Base-by-base conservation (phyloP, 2,329 filamentous ascomycete species). In the Bipolaris cookei region DNA sequence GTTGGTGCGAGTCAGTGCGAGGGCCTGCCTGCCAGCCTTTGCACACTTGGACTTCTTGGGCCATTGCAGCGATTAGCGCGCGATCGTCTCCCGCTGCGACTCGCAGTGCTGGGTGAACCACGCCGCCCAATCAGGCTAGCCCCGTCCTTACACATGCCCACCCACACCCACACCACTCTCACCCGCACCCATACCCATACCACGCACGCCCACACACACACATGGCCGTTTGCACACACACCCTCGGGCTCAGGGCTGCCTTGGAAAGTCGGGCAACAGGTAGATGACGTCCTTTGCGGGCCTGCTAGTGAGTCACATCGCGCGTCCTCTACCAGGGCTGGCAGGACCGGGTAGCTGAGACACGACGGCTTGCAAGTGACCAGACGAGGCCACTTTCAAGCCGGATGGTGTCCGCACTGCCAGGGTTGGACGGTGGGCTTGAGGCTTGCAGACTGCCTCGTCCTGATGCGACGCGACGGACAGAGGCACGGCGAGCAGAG, bases 231-330 rank as follows among this genome's bases (percentile, higher is more conserved):
- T 28, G 25, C 38, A 16, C 51, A 41, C 42, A 54, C 51, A 25
- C 49, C 16, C 49, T n/a, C n/a, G 4, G n/a, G 23, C 16, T 21
- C 39, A 23, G 34, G 20, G 38, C n/a, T 44, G 49, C 54, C 54
- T 41, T 30, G 42, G 42, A 59, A 50, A 34, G 20, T 16, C 48
- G 10, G 25, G 25, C 25, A 28, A 34, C 4, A 39, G 37, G 38
- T 48, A 44, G 28, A 58, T 49, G 54, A 54, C 51, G 42, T 35
- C 34, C 44, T 30, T 51, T 28, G 16, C 20, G 52, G 51, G 28
- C 43, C 38, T 55, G 59, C 58, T 59, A 54, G 63, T 70, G 68
- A 71, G 71, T 74, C 71, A 74, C 66, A 64, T 64, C 63, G 51
- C 54, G 50, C 60, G 63, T 58, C 67, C 54, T 61, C 53, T 45